Evolutionary conservation across 352 stramenopile species (phyloP).

Genomic region (Globisporangium heterothallicum): DNA sequence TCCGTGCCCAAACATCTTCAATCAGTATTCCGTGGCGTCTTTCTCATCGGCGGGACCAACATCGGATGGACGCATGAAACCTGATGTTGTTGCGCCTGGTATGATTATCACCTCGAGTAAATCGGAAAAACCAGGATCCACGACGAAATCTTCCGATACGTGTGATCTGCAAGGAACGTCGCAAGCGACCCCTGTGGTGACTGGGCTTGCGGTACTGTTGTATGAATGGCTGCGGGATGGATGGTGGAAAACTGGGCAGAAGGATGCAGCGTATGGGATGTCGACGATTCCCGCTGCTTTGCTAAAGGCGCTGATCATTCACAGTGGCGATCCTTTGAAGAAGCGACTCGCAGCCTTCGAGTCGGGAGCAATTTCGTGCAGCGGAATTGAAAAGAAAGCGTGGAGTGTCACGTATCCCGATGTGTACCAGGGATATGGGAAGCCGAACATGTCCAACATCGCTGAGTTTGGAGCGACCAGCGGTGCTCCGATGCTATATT

Average conservation of each 20-base stretch:
- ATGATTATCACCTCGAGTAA: slow-evolving; percentile 76
- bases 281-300: slow-evolving; percentile 55
- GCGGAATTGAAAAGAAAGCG: slow-evolving; percentile 24
- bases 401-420: slow-evolving; percentile 53
- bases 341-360: slow-evolving; percentile 36
- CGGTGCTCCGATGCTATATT: slow-evolving; percentile 43
- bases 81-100: slow-evolving; percentile 81
- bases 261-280: slow-evolving; percentile 53
- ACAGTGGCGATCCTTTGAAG: slow-evolving; percentile 57
- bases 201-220: slow-evolving; percentile 64
- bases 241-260: slow-evolving; percentile 65
- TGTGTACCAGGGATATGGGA: slow-evolving; percentile 76
- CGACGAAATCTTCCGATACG: slow-evolving; percentile 41
- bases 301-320: slow-evolving; percentile 78
- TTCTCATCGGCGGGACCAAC: slow-evolving; percentile 84
- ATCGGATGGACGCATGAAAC: slow-evolving; percentile 79
- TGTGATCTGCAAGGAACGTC: slow-evolving; percentile 77
- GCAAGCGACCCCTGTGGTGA: slow-evolving; percentile 70
- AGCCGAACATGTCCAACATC: slow-evolving; percentile 78
- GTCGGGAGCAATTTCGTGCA: slow-evolving; percentile 46
- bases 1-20: slow-evolving; percentile 57
- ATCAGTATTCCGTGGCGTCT: slow-evolving; percentile 66
- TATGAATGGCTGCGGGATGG: slow-evolving; percentile 77
- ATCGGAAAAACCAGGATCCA: slow-evolving; percentile 49
- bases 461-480: slow-evolving; percentile 36